phyloP scores from a whole-genome alignment of 192 early-diverging fungal species.

The Coemansia sp. region DNA sequence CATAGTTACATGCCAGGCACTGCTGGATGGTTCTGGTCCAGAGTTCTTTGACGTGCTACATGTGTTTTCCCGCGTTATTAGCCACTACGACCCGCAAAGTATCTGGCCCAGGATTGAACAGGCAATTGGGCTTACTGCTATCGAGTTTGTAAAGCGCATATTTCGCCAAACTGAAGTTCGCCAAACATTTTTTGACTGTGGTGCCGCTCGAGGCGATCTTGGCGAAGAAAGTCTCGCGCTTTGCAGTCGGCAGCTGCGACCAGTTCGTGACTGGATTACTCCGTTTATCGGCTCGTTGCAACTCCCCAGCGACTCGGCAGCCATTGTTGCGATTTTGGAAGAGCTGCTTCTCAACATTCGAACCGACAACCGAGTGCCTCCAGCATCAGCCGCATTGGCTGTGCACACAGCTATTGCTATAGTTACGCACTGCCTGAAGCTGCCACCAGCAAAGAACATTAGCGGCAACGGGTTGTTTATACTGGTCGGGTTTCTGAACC shows the following conservation, averaged over 20 bases:
- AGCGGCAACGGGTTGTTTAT: slow-evolving; percentile 16
- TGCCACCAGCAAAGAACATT: slow-evolving; percentile 22
- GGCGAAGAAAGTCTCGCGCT: slow-evolving; percentile 12
- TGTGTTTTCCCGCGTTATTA: slow-evolving; percentile 29
- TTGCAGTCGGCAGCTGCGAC: slow-evolving; percentile 25
- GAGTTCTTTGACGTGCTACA: slow-evolving; percentile 41
- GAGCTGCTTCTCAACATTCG: slow-evolving; percentile 27
- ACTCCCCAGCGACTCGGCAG: slow-evolving; percentile 23
- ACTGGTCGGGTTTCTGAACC: slow-evolving; percentile 29
- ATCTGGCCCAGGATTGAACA: slow-evolving; percentile 29
- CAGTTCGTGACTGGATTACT: slow-evolving; percentile 45
- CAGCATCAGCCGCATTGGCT: slow-evolving; percentile 17
- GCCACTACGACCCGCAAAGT: slow-evolving; percentile 7
- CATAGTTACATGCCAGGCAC: slow-evolving; percentile 19
- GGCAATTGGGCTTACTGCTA: slow-evolving; percentile 1
- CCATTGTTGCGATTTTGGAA: slow-evolving; percentile 23
- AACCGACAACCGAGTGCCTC: slow-evolving; percentile 12
- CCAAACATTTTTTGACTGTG: slow-evolving; percentile 6
- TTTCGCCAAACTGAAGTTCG: slow-evolving; percentile 17
- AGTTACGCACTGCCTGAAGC: slow-evolving; percentile 41
- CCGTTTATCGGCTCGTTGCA: slow-evolving; percentile 45
- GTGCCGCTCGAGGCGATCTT: neutral
- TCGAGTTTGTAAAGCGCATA: slow-evolving; percentile 19
- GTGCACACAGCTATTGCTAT: slow-evolving; percentile 39
- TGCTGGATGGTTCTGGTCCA: slow-evolving; percentile 13